phyloP scores from a whole-genome alignment of 2,329 filamentous ascomycete species.

The Sporothrix euskadiensis region DNA sequence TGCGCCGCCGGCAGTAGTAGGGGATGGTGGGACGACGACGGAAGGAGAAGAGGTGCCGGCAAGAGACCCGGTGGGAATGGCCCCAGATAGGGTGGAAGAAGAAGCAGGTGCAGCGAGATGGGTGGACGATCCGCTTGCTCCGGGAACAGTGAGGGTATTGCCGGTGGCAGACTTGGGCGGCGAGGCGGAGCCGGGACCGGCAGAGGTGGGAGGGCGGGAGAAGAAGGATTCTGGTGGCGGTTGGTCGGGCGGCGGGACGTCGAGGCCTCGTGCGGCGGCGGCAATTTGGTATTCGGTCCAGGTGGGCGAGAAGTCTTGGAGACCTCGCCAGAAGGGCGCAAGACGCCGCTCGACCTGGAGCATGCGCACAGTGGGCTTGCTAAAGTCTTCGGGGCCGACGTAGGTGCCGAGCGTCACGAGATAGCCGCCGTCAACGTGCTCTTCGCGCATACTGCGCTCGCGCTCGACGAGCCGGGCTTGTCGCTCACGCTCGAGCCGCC shows the following conservation, averaged over 20 bases:
- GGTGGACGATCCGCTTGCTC: neutral
- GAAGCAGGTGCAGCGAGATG: neutral
- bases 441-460: slow-evolving; percentile 85
- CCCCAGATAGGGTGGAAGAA: neutral
- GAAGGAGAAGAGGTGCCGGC: slow-evolving; percentile 73
- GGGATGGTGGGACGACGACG: slow-evolving; percentile 66
- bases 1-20: slow-evolving; percentile 49
- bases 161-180: slow-evolving; percentile 38
- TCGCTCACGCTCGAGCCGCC: slow-evolving; percentile 80
- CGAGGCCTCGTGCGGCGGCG: slow-evolving; percentile 79
- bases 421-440: slow-evolving; percentile 91
- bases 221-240: slow-evolving; percentile 69
- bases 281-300: slow-evolving; percentile 98
- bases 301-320: slow-evolving; percentile 82
- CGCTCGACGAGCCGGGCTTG: slow-evolving; percentile 75
- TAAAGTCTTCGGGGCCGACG: slow-evolving; percentile 89
- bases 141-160: slow-evolving; percentile 66
- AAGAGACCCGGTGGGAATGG: slow-evolving; percentile 46
- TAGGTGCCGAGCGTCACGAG: slow-evolving; percentile 94
- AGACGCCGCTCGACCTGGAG: slow-evolving; percentile 93
- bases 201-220: slow-evolving; percentile 48
- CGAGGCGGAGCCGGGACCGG: slow-evolving; percentile 37
- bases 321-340: slow-evolving; percentile 92
- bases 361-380: slow-evolving; percentile 82
- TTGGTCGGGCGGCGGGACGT: slow-evolving; percentile 81